Percentiles rank a stretch among this genome's conserved stretches.
Evolutionary conservation across 495 filamentous ascomycete species (phyloP).

Genomic region (Penicillium lividum): DNA sequence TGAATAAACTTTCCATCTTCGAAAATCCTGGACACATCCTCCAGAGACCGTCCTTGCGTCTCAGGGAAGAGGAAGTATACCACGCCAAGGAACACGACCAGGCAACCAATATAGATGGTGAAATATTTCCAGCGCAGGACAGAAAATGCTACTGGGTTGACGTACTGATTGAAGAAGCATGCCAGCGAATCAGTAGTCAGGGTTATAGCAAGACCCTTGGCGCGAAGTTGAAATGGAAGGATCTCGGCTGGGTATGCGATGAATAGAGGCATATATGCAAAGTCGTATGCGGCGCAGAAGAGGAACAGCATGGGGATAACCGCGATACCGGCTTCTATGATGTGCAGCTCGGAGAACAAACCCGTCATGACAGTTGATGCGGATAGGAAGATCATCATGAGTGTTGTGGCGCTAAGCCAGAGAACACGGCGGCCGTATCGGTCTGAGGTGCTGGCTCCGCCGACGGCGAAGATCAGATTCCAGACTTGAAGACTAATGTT

Average conservation of each 20-base stretch:
- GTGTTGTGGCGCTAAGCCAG: conserved; percentile 55
- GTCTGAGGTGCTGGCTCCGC: conserved; percentile 57
- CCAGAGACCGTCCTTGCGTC: conserved; percentile 46
- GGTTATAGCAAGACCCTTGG: conserved; percentile 69
- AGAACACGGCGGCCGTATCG: conserved; percentile 56
- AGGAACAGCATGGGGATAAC: conserved; percentile 63
- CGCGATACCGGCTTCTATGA: conserved; percentile 49
- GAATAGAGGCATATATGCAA: conserved; percentile 61
- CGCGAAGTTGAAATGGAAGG: conserved; percentile 65
- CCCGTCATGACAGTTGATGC: conserved; percentile 55
- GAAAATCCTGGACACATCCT: conserved; percentile 11
- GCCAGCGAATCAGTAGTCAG: conserved; percentile 59
- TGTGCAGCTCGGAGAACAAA: conserved; percentile 48
- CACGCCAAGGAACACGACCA: conserved; percentile 55
- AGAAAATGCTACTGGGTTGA: conserved; percentile 59
- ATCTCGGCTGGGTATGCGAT: conserved; percentile 68
- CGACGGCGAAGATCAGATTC: conserved; percentile 34
- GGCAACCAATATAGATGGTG: conserved; percentile 58
- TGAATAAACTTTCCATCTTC: background rate
- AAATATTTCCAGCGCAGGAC: conserved; percentile 58
- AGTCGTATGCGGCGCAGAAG: conserved; percentile 57
- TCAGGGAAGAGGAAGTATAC: conserved; percentile 70
- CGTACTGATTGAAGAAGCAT: conserved; percentile 59
- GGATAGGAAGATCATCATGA: conserved; percentile 59
- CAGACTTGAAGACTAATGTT: conserved; percentile 31